Base-by-base conservation (phyloP, 2,329 filamentous ascomycete genomes). In the Penicillium sp. region DNA sequence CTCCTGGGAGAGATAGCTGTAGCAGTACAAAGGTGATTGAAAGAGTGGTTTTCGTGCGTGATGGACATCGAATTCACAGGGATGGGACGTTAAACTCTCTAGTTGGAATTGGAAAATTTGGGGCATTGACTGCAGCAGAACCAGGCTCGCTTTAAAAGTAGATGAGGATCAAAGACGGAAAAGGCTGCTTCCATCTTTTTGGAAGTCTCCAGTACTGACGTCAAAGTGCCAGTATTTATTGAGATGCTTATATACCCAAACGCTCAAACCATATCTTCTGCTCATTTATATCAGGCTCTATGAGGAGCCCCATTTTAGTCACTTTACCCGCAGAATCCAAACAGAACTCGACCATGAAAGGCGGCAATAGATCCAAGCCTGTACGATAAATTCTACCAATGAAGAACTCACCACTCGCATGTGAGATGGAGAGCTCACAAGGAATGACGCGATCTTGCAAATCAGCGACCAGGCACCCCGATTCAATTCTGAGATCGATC, bases 351-450 rank as follows among this genome's bases (percentile, higher is more conserved):
- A 53, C 54, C 9, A 45, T 14, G 5, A 59, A 52, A 0, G 55
- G 45, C 3, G 22, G 29, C n/a, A 58, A 9, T 8, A 46, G 27
- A 13, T 40, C 11, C 1, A 24, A 10, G 5, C 24, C 18, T 46
- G 3, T 4, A 7, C 16, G 36, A 7, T 41, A 42, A 6, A 51
- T 13, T 9, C 24, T 41, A 3, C 49, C 57, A 2, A 65, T 40
- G 14, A 66, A 66, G 39, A 57, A 66, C 8, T 66, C 59, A 1
- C 59, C 59, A 11, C 47, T 61, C 11, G 50, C 57, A 53, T 66
- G 64, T 5, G 47, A 42, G 3, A 67, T 51, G 7, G 11, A 13
- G 4, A 61, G 27, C 1, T 42, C 22, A 8, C n/a, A 29, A 0
- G 45, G 44, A 9, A 51, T 42, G 2, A 53, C 54, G 3, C 61